phyloP scores from a whole-genome alignment of 768 basidiomycete genomes.

The Tephrocybe sp. region DNA sequence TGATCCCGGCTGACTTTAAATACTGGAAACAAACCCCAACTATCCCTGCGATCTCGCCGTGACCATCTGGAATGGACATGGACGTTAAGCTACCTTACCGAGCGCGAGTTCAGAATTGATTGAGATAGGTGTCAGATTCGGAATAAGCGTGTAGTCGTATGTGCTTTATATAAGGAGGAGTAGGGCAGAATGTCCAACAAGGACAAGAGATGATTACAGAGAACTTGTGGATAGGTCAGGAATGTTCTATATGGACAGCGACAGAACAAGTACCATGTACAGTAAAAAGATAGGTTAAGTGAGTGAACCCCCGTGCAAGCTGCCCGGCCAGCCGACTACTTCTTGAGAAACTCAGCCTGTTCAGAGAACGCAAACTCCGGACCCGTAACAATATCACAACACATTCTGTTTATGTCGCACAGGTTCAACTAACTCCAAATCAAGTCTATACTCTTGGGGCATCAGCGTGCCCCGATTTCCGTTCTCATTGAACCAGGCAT shows the following conservation, averaged over 20 bases:
- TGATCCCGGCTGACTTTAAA: constrained; percentile 34
- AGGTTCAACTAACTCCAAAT: no score
- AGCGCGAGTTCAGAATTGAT: background rate
- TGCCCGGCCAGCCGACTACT: constrained; percentile 81
- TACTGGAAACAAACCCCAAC: constrained; percentile 36
- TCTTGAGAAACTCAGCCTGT: constrained; percentile 78
- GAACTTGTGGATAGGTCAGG: no score
- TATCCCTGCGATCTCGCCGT: background rate
- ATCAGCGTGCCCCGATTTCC: no score
- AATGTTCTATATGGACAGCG: background rate
- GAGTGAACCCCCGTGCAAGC: constrained; percentile 35
- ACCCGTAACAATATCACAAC: no score
- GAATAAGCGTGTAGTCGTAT: constrained; percentile 6
- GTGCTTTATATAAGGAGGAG: constrained; percentile 5
- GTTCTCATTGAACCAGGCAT: no score
- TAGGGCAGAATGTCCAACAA: no score
- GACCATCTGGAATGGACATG: background rate
- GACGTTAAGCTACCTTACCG: no score
- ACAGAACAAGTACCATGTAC: background rate
- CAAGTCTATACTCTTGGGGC: no score
- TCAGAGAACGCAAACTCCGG: background rate
- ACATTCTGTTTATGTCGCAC: no score
- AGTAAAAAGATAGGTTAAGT: background rate
- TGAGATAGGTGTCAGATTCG: constrained; percentile 10
- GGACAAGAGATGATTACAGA: no score